Percentiles rank a stretch among this genome's conserved stretches.
phyloP scores from a whole-genome alignment of 2,329 filamentous ascomycete species.

The Fusarium setosum region DNA sequence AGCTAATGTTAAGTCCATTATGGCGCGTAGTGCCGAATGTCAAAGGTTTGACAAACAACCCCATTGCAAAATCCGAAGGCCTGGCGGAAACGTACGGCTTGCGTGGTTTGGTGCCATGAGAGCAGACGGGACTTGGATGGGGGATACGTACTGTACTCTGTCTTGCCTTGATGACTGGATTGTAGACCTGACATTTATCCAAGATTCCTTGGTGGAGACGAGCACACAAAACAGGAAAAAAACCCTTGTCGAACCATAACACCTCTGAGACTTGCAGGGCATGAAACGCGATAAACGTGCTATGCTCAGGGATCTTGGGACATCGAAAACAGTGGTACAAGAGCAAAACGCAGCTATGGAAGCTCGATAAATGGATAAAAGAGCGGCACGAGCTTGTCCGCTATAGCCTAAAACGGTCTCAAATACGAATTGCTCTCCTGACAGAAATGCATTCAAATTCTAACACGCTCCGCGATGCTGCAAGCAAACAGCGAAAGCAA shows the following conservation, averaged over 20 bases:
- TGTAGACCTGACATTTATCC: conserved; percentile 13
- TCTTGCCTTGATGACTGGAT: conserved; percentile 9
- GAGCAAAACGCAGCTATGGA: not conserved
- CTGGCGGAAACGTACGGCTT: too few species aligned
- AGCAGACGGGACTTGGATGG: too few species aligned
- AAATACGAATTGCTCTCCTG: not conserved
- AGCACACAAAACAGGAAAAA: conserved; percentile 23
- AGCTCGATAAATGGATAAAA: not conserved
- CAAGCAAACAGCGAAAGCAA: conserved; percentile 30
- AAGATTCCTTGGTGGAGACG: conserved; percentile 11
- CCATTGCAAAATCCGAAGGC: too few species aligned
- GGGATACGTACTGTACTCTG: not conserved
- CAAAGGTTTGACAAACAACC: too few species aligned
- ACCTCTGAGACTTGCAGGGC: conserved; percentile 11
- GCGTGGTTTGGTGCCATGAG: not conserved
- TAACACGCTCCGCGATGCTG: conserved; percentile 14
- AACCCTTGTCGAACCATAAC: conserved; percentile 25
- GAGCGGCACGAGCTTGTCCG: not conserved
- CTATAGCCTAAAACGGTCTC: not conserved
- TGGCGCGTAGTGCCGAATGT: too few species aligned
- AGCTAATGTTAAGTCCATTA: too few species aligned
- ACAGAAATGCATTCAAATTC: not conserved
- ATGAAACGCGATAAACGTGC: conserved; percentile 2
- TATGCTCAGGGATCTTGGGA: not conserved
- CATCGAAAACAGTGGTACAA: not conserved